Evolutionary conservation across 345 rosid genomes (phyloP).

Genomic region (Dipteronia dyeriana): DNA sequence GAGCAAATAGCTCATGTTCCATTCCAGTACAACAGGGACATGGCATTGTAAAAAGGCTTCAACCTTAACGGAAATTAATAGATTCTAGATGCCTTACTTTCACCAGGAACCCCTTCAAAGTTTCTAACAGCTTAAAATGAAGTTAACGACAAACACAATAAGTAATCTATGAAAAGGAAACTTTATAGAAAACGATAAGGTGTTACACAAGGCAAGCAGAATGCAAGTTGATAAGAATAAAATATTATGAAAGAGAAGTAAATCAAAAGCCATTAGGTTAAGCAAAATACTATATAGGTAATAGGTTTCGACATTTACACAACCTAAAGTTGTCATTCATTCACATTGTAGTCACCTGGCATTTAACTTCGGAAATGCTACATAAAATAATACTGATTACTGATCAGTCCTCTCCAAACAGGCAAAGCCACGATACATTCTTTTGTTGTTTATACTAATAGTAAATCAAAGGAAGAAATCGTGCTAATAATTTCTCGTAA

Average conservation of each 20-base stretch:
- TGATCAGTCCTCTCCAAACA: background rate
- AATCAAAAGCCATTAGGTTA: background rate
- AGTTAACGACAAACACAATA: too few relatives aligned
- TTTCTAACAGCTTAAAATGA: background rate
- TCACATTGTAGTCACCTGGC: background rate
- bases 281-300: background rate
- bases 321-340: background rate
- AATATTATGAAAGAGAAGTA: background rate
- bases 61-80: background rate
- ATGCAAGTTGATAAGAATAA: background rate
- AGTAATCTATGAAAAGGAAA: background rate
- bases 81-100: background rate
- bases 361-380: background rate
- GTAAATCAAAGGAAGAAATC: background rate
- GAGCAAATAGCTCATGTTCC: background rate
- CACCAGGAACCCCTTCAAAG: background rate
- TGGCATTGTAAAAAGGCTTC: background rate
- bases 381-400: conserved; percentile 4
- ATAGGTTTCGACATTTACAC: background rate
- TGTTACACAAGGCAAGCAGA: background rate
- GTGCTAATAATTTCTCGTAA: background rate
- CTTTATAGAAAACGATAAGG: background rate
- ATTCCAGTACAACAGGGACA: background rate
- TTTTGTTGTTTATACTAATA: background rate
- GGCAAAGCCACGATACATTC: background rate